Percentiles rank a stretch among this genome's conserved stretches.
phyloP scores from a whole-genome alignment of 1,284 basidiomycete genomes.

The Mycena sp. region DNA sequence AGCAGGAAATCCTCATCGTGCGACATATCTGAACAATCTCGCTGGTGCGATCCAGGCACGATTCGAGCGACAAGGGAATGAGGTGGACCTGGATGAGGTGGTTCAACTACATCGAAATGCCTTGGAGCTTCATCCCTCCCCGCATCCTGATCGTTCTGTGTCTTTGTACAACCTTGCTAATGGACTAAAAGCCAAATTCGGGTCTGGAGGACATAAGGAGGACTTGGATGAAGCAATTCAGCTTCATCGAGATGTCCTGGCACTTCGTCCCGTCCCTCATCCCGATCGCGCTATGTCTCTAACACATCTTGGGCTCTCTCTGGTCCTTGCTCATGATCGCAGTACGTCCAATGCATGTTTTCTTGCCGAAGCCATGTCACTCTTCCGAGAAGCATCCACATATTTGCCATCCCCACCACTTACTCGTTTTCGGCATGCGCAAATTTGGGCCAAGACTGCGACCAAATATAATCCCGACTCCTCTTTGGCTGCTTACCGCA shows the following conservation, averaged over 20 bases:
- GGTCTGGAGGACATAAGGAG: neutral
- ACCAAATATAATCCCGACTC: neutral
- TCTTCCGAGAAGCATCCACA: neutral
- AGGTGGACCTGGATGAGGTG: neutral
- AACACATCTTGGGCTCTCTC: neutral
- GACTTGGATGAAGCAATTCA: neutral
- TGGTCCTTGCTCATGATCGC: neutral
- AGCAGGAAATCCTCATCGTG: neutral
- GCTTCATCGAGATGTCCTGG: neutral
- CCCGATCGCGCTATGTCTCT: neutral
- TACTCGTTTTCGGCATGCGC: too few species aligned
- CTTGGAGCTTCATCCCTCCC: neutral
- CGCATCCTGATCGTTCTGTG: neutral
- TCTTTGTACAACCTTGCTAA: neutral
- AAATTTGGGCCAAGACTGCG: neutral
- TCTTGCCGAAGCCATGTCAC: neutral
- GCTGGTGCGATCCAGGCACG: neutral
- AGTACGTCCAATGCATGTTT: neutral
- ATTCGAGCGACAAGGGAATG: neutral
- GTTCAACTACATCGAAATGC: neutral
- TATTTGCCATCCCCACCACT: neutral
- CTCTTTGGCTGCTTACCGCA: neutral
- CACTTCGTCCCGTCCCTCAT: neutral
- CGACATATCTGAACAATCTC: neutral
- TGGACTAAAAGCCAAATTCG: neutral